Base-by-base conservation (phyloP, 805 yeast species). In the Candida morakotiae region DNA sequence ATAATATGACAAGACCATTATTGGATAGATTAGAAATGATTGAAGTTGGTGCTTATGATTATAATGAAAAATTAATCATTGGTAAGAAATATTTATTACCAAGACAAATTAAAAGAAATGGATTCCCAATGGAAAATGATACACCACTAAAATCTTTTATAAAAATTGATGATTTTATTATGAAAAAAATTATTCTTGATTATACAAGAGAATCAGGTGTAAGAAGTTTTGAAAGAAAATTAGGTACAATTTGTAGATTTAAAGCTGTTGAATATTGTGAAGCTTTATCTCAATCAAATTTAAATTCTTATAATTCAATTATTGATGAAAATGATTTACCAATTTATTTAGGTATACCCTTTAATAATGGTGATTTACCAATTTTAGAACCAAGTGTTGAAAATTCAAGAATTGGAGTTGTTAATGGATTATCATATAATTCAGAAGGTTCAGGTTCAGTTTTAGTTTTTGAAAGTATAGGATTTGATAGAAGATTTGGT, bases 141-240 rank as follows among this genome's bases (percentile, higher is more conserved):
- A 22, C 26, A 3, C 60, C 64, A 2, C 31, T 35, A 4, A 50
- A 47, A 3, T 29, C 35, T 3, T 62, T 69, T 27, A 70, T 85
- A 5, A 40, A 47, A 4, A 56, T 87, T 4, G 64, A 64, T 13
- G 73, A 74, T 16, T 69, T 69, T 0, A 80, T 83, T 1, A 68
- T 87, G 67, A 61, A 73, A 48, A 71, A 72, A 34, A 63, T 87
- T 33, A 82, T 87, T 18, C 64, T 77, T 2, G 75, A 73, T 44
- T 87, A 87, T 53, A 83, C 95, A 0, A 67, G 89, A 37, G 96
- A 87, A 56, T 77, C 95, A 0, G 96, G 96, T 3, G 94, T 87
- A 14, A 72, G 96, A 48, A 79, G 75, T 41, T 67, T 88, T 42
- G 95, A 87, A 51, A 69, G 95, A 30, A 70, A 73, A 39, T 66